Base-by-base conservation (phyloP, 208 protist species). In the Leishmania mexicana region DNA sequence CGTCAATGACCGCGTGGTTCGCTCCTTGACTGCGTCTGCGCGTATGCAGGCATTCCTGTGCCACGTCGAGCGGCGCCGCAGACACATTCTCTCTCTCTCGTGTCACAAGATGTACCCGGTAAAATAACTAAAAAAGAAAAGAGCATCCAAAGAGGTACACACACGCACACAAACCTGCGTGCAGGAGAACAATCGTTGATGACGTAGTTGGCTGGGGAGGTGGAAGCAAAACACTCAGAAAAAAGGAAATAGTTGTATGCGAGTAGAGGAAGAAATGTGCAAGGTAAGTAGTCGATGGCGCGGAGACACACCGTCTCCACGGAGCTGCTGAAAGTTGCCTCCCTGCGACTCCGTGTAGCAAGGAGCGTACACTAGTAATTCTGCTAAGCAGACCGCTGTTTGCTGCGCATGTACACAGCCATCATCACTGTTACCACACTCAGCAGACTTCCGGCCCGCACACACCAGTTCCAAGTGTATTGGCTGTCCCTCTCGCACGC, bases 401-500 rank as follows among this genome's bases (percentile, higher is more conserved):
- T 65, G 42, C 40, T 79, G 42, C 80, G 75, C 51, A 64, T 47
- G 54, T 79, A 83, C 62, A 75, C 80, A 31, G 75, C 60, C 1
- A 28, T 65, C 75, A 79, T 54, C 53, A 79, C 80, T 45, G 54
- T 51, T 21, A 72, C 42, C 53, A 83, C 75, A 70, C 80, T 79
- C 80, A 83, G 40, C 57, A 79, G 19, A 67, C 62, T 79, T 35
- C 80, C 80, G 6, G 53, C 45, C 28, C 67, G 80, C 13, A 83
- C 80, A 70, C 65, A 75, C 80, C 73, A 65, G 51, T 83, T 79
- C 80, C 80, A 83, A n/a, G 45, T 76, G 49, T 40, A 21, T 42
- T 79, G 80, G 24, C 11, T 38, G 35, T 31, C 64, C 8, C 47
- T 51, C 53, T 67, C 80, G 8, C 75, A 62, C 65, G 67, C 60